Conservation (phyloP, 495 filamentous ascomycete species). For the Daldinia loculata region DNA sequence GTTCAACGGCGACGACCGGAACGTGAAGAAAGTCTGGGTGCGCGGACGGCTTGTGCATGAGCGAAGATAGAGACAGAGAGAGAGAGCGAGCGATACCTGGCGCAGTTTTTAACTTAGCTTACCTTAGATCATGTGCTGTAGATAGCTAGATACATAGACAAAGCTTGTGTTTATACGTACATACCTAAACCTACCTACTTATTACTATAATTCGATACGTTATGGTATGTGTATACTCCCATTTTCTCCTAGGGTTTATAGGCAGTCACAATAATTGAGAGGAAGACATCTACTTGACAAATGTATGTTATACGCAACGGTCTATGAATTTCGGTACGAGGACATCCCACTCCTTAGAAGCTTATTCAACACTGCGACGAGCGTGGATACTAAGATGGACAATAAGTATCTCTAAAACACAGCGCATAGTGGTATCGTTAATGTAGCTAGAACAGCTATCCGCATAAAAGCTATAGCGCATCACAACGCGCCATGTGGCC, state of each 20-base stretch:
- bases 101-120: neutral
- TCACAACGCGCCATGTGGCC: too few species aligned
- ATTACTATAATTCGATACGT: neutral
- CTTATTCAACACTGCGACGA: too few species aligned
- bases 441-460: too few species aligned
- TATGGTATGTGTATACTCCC: neutral
- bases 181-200: neutral
- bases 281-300: neutral
- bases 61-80: constrained; percentile 25
- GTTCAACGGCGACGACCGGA: constrained; percentile 85
- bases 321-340: too few species aligned
- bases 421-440: too few species aligned
- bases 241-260: neutral
- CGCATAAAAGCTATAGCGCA: too few species aligned
- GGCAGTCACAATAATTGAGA: neutral
- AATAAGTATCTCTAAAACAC: too few species aligned
- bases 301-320: too few species aligned
- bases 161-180: neutral
- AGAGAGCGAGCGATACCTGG: neutral
- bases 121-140: neutral
- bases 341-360: too few species aligned
- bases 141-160: neutral
- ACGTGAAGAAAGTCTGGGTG: constrained; percentile 83
- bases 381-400: too few species aligned
- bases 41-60: constrained; percentile 78